These are phyloP conservation scores for Alternaria consortialis DNA, from an alignment of 2,329 filamentous ascomycete genomes.

Conservation along the genomic window DNA sequence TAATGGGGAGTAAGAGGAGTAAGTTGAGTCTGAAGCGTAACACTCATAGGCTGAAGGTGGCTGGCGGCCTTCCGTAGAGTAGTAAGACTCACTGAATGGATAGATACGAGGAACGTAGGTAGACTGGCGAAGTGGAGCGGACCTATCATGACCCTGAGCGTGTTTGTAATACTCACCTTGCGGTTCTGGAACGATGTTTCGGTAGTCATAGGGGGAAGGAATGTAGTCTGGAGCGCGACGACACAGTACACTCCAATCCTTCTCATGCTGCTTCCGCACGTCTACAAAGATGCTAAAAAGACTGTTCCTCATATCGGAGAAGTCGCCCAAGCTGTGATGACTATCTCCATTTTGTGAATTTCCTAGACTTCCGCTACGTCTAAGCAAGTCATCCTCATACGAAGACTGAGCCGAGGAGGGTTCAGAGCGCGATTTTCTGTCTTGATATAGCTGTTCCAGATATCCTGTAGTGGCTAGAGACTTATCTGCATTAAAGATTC, in stretches of 20 bases:
- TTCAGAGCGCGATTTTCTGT: background rate
- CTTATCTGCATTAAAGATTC: background rate
- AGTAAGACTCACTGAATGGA: background rate
- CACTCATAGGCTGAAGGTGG: background rate
- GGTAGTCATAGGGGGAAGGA: background rate
- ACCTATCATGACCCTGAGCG: background rate
- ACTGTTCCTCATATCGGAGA: background rate
- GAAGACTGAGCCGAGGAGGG: background rate
- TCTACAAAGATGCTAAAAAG: background rate
- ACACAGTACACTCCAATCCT: background rate
- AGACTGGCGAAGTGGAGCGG: too few relatives aligned
- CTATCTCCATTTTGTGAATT: too few relatives aligned
- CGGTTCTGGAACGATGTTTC: background rate
- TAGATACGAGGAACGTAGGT: background rate
- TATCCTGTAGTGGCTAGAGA: background rate
- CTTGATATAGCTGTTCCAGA: background rate
- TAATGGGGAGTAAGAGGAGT: background rate
- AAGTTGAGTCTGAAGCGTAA: background rate
- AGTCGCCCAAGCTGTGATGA: background rate
- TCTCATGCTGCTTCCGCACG: background rate
- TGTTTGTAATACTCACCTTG: background rate
- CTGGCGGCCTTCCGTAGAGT: background rate
- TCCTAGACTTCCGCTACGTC: background rate
- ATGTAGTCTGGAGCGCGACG: background rate
- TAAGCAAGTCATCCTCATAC: background rate